phyloP scores from a whole-genome alignment of 768 basidiomycete genomes.

The Boletus coccyginus region DNA sequence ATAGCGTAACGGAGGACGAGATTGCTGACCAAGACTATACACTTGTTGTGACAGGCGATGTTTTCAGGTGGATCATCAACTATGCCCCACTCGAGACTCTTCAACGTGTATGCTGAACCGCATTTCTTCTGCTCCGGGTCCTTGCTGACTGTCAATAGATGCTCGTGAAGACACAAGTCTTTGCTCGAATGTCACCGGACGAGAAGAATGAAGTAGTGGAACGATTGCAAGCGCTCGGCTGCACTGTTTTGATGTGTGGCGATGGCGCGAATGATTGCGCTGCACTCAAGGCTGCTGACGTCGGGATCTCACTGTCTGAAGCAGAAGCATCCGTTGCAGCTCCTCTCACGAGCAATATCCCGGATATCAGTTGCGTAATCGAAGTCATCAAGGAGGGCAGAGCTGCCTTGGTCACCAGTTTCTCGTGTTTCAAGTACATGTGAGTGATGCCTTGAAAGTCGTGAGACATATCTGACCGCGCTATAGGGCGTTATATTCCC shows the following conservation, averaged over 20 bases:
- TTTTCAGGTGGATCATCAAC: constrained; percentile 98
- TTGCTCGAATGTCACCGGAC: constrained; percentile 98
- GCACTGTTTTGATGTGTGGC: constrained; percentile 97
- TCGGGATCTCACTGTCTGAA: constrained; percentile 94
- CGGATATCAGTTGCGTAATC: constrained; percentile 94
- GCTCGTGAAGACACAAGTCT: constrained; percentile 95
- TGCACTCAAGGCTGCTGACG: constrained; percentile 96
- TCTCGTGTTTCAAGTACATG: constrained; percentile 99
- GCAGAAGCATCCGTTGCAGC: constrained; percentile 98
- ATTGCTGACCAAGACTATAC: constrained; percentile 84
- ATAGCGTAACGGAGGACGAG: constrained; percentile 68
- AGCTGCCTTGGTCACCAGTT: constrained; percentile 94
- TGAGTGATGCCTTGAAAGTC: constrained; percentile 38
- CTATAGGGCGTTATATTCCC: constrained; percentile 90
- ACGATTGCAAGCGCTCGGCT: constrained; percentile 87
- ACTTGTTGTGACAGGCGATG: constrained; percentile 89
- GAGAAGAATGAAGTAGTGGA: constrained; percentile 99
- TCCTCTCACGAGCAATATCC: constrained; percentile 90
- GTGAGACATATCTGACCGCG: constrained; percentile 7
- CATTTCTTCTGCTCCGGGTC: not conserved
- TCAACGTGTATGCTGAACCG: constrained; percentile 59
- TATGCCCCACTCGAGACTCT: constrained; percentile 91
- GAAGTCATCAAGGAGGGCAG: constrained; percentile 97
- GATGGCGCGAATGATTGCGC: constrained; percentile 99
- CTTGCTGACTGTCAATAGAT: constrained; percentile 54